Percentiles rank a stretch among this genome's conserved stretches.
Evolutionary conservation across 2,329 filamentous ascomycete species (phyloP).

Genomic region (Monilinia polystroma): DNA sequence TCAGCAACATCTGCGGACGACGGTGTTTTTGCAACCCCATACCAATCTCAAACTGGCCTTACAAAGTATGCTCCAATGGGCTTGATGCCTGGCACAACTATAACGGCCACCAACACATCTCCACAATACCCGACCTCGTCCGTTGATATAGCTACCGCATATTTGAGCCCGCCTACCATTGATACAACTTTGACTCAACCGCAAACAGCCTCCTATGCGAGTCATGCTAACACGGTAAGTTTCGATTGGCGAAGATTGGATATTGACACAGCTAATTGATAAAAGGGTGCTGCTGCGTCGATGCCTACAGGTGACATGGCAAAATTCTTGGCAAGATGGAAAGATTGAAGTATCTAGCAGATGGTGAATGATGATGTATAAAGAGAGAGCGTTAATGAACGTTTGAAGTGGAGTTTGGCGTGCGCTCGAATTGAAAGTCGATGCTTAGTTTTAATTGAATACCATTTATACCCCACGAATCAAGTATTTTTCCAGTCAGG

Average conservation of each 20-base stretch:
- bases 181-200: slow-evolving; percentile 42
- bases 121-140: slow-evolving; percentile 42
- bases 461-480: slow-evolving; percentile 22
- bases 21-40: slow-evolving; percentile 38
- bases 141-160: slow-evolving; percentile 40
- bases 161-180: slow-evolving; percentile 37
- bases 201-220: slow-evolving; percentile 40
- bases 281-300: slow-evolving; percentile 36
- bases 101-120: slow-evolving; percentile 42
- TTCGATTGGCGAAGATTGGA: not conserved
- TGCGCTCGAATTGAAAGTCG: slow-evolving; percentile 14
- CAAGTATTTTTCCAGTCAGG: slow-evolving; percentile 18
- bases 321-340: slow-evolving; percentile 43
- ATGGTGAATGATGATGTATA: slow-evolving; percentile 2
- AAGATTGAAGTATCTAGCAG: slow-evolving; percentile 35
- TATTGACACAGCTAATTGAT: slow-evolving; percentile 26
- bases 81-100: slow-evolving; percentile 41
- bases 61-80: slow-evolving; percentile 46
- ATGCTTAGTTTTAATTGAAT: slow-evolving; percentile 19
- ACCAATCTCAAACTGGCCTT: slow-evolving; percentile 41
- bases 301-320: slow-evolving; percentile 42
- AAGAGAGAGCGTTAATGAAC: slow-evolving; percentile 8
- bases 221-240: slow-evolving; percentile 42
- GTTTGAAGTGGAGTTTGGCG: slow-evolving; percentile 21
- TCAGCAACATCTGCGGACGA: slow-evolving; percentile 24